Base-by-base conservation (phyloP, 768 basidiomycete species). In the Ramaria sp. region DNA sequence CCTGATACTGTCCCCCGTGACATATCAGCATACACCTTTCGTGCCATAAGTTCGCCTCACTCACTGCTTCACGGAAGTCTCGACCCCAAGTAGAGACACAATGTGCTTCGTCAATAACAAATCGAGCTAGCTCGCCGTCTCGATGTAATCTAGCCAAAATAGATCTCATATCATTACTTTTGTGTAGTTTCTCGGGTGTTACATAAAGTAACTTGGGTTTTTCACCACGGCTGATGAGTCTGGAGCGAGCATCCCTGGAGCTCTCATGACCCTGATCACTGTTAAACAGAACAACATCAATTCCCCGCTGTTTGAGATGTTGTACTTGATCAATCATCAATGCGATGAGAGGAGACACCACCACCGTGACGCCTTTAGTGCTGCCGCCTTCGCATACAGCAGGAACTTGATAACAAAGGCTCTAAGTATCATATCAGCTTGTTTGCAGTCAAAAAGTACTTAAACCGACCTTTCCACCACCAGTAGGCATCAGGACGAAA, bases 41-140 rank as follows among this genome's bases (percentile, higher is more conserved):
- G 20, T 20, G 5, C 4, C 10, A 47, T 36, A 36, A 55, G 22
- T 13, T 41, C 25, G 9, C 18, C 43, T 5, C 3, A 65, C 83
- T 60, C 68, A 88, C 87, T 24, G 86, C 79, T n/a, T 79, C 78
- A 48, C 95, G 81, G 63, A 96, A 94, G 64, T 93, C 85, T 62
- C 93, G 82, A 5, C 95, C 96, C 96, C 96, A 98, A 20, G 83
- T 82, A 13, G 82, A 84, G 41, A 98, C 88, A 65, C 91, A 92
- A 66, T 99, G 96, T 1, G 93, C 95, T 65, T 99, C 96, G 64
- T 99, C 96, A 49, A 97, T 78, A 1, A 96, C 93, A 64, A 99
- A 95, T 30, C 95, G 73, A 13, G 90, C 92, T 38, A 99, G 65
- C 55, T 77, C 70, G 3, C 74, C 70, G 24, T 69, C 64, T 5